These are phyloP conservation scores for Mrakia blollopis DNA, from an alignment of 768 basidiomycete species.

Conservation along the genomic window DNA sequence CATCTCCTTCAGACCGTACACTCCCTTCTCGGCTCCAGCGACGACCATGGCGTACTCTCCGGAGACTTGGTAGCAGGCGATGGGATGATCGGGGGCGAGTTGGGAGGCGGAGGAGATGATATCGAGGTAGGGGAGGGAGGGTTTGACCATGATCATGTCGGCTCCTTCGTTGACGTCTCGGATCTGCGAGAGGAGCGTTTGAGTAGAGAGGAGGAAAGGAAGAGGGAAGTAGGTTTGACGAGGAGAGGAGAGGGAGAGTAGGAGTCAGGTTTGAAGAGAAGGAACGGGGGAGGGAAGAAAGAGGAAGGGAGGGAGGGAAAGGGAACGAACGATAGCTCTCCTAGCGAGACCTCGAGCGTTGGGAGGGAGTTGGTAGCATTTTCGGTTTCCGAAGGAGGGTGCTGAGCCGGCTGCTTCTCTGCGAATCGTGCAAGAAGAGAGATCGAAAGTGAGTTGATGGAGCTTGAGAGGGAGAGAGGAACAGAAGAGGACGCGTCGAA, in stretches of 20 bases:
- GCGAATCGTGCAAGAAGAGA: background rate
- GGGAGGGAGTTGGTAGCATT: slow-evolving; percentile 97
- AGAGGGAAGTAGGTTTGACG: background rate
- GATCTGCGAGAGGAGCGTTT: slow-evolving; percentile 51
- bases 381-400: slow-evolving; percentile 88
- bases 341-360: slow-evolving; percentile 80
- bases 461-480: background rate
- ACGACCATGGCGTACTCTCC: slow-evolving; percentile 97
- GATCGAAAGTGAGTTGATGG: background rate
- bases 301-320: background rate
- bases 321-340: slow-evolving; percentile 73
- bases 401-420: slow-evolving; percentile 98
- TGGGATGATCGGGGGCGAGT: slow-evolving; percentile 76
- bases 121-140: slow-evolving; percentile 91
- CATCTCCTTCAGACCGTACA: slow-evolving; percentile 88
- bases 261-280: background rate
- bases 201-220: too few species aligned
- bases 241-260: background rate
- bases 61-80: slow-evolving; percentile 91
- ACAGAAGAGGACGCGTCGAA: background rate
- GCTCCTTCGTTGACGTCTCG: slow-evolving; percentile 88
- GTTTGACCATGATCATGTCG: slow-evolving; percentile 99
- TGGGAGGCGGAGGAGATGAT: slow-evolving; percentile 82
- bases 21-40: slow-evolving; percentile 85
- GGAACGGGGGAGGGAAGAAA: background rate